Conservation (phyloP, 345 rosid genomes). For the Euphorbia pulcherrima region DNA sequence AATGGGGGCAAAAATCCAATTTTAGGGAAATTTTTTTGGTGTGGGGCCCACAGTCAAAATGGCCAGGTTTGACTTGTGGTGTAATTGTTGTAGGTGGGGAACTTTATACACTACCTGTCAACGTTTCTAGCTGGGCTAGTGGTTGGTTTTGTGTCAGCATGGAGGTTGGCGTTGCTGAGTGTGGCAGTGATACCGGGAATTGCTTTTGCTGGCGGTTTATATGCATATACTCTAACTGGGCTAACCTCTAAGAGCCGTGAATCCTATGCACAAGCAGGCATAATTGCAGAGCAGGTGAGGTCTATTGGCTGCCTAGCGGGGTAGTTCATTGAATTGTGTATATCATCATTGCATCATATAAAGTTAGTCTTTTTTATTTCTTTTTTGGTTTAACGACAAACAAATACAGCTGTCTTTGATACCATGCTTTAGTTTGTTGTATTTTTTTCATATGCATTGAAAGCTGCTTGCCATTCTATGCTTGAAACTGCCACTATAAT, state of each 20-base stretch:
- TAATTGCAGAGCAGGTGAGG: slow-evolving; percentile 94
- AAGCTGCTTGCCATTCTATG: slow-evolving; percentile 13
- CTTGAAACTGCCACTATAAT: slow-evolving; percentile 16
- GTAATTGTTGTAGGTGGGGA: slow-evolving; percentile 64
- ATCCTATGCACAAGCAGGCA: slow-evolving; percentile 93
- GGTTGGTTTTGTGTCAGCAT: slow-evolving; percentile 98
- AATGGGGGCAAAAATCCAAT: slow-evolving; percentile 22
- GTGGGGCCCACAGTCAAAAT: slow-evolving; percentile 43
- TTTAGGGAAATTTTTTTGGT: slow-evolving; percentile 8
- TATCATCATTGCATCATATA: not conserved
- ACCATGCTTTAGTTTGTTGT: slow-evolving; percentile 15
- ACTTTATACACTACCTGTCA: slow-evolving; percentile 90
- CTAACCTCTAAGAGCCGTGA: slow-evolving; percentile 97
- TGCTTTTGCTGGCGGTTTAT: slow-evolving; percentile 97
- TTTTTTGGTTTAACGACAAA: slow-evolving; percentile 15
- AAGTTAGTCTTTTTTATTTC: slow-evolving; percentile 4
- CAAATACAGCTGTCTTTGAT: slow-evolving; percentile 20
- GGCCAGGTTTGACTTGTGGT: slow-evolving; percentile 25
- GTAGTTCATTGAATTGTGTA: slow-evolving; percentile 3
- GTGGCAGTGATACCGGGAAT: slow-evolving; percentile 98
- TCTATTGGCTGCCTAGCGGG: slow-evolving; percentile 2
- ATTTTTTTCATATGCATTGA: slow-evolving; percentile 12
- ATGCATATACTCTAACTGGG: slow-evolving; percentile 95
- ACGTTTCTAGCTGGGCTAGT: slow-evolving; percentile 97
- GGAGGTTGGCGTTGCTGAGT: slow-evolving; percentile 90